Conservation (phyloP, 129 eudicot species). For the Flaveria linearis region DNA sequence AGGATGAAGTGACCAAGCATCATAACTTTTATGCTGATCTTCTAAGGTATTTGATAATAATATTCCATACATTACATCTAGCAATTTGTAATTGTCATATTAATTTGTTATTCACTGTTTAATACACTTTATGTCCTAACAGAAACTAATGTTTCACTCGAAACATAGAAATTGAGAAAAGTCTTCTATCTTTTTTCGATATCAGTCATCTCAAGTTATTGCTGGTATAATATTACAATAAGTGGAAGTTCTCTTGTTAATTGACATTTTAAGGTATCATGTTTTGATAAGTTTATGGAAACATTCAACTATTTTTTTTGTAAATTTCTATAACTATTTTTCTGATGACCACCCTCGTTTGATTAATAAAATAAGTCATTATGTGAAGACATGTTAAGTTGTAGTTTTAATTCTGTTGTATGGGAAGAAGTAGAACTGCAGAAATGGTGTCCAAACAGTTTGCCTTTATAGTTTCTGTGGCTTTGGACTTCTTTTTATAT, state of each 20-base stretch:
- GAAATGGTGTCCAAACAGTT: background rate
- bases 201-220: background rate
- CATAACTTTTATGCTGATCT: conserved; percentile 68
- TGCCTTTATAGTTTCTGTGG: background rate
- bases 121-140: background rate
- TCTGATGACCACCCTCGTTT: background rate
- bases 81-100: background rate
- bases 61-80: background rate
- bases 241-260: conserved; percentile 7
- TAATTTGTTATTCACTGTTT: background rate
- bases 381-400: background rate
- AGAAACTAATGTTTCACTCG: background rate
- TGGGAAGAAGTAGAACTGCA: conserved; percentile 7
- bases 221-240: background rate
- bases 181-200: conserved; percentile 1
- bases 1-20: conserved; percentile 54
- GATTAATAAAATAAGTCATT: background rate
- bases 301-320: background rate
- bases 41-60: conserved; percentile 56
- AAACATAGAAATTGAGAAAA: background rate
- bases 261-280: background rate
- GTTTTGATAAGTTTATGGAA: background rate
- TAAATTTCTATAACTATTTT: background rate
- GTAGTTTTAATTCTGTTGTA: background rate
- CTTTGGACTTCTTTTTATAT: background rate